These are phyloP conservation scores for Cynara cardunculus DNA, from an alignment of 129 eudicot species.

Conservation along the genomic window DNA sequence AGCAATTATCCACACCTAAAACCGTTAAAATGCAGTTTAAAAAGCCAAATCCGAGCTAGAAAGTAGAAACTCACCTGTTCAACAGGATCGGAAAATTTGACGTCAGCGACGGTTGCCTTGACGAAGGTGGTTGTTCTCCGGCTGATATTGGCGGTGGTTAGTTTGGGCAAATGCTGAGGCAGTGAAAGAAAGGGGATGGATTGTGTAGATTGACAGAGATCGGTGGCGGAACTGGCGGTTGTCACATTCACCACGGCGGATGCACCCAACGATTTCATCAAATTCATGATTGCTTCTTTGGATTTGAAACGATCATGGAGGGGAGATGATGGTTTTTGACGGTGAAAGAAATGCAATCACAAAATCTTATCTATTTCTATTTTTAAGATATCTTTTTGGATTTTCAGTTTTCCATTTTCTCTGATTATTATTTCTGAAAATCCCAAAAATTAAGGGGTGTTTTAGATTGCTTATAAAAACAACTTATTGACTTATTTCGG, in stretches of 20 bases:
- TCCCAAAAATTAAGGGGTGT: too few species aligned
- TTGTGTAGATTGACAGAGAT: constrained; percentile 29
- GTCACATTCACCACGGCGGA: constrained; percentile 19
- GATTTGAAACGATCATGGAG: constrained; percentile 3
- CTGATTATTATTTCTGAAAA: too few species aligned
- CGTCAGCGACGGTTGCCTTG: constrained; percentile 56
- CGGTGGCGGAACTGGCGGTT: constrained; percentile 18
- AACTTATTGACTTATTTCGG: too few species aligned
- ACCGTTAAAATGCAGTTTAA: too few species aligned
- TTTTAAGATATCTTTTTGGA: too few species aligned
- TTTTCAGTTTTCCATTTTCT: too few species aligned
- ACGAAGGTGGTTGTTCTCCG: constrained; percentile 44
- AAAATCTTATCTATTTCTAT: constrained; percentile 18
- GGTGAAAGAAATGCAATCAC: constrained; percentile 5
- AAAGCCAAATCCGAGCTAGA: too few species aligned
- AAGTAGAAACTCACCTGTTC: constrained; percentile 41
- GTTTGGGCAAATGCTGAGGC: constrained; percentile 27
- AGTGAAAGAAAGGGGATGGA: constrained; percentile 20
- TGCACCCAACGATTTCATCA: constrained; percentile 34
- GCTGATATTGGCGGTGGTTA: constrained; percentile 23
- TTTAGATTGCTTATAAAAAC: too few species aligned
- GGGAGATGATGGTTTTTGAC: background rate
- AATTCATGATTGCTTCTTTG: constrained; percentile 14
- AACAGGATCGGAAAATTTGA: constrained; percentile 48
- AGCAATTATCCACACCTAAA: too few species aligned